Base-by-base conservation (phyloP, 805 yeast species). In the Candida oleophila region DNA sequence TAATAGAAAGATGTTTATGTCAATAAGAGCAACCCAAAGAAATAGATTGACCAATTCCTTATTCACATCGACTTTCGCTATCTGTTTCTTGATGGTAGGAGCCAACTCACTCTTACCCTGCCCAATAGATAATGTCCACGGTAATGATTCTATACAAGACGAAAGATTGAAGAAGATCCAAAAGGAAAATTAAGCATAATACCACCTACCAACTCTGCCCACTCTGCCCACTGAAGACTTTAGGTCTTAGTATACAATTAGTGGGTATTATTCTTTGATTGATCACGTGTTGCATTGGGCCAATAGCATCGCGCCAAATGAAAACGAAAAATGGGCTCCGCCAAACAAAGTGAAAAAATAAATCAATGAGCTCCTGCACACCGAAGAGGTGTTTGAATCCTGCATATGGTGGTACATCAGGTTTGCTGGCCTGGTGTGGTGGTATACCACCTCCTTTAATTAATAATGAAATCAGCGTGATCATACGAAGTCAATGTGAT, bases 11-110 rank as follows among this genome's bases (percentile, higher is more conserved):
- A 81, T 81, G 85, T 78, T 70, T 56, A 48, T 51, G 18, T 51
- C 59, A 22, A 69, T 81, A 49, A 80, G 72, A 64, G 87, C 88
- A 9, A 70, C 81, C 3, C 73, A 75, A 42, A 73, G 87, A 58
- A 72, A 73, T 46, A 69, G 69, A 51, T 68, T 85, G 43, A 83
- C 89, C 19, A 76, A 78, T 41, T 83, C 88, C 12, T 69, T 86
- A 49, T 86, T 86, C 64, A 79, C 85, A 20, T 81, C 89, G 16
- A 85, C 94, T 0, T 85, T 85, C 51, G 74, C 85, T n/a, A 80
- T 87, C 22, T 85, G 91, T 33, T 78, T 86, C 48, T 58, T 65
- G 44, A 49, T 73, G 43, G 77, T 73, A 3, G 78, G 85, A 15
- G 82, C 84, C 14, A 84, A 81, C 46, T 79, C 83, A 0, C 46